Base-by-base conservation (phyloP, 2,329 filamentous ascomycete genomes). In the Paraphoma sp. region DNA sequence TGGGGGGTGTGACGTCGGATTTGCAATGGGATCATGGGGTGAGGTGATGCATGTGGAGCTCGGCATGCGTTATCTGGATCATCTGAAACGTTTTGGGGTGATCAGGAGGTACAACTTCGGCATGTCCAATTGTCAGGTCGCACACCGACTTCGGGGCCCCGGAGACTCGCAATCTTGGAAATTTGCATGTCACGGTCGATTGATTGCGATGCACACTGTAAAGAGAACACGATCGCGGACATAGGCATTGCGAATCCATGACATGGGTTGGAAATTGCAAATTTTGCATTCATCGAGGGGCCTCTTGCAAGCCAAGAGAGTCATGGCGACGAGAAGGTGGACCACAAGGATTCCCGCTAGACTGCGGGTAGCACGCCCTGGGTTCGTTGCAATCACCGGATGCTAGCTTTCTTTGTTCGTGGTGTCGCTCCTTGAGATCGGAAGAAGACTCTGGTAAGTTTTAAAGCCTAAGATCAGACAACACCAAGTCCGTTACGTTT, bases 211-310 rank as follows among this genome's bases (percentile, higher is more conserved):
- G 14, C 33, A 10, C 10, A 3, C 33, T 36, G 33, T 14, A 36
- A 36, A 36, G 33, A 14, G 33, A 36, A 36, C 33, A 14, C 33
- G 36, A 31, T 28, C 16, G 36, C 29, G 48, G 42, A 31, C 12
- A 16, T n/a, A 10, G 33, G 10, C 10, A 36, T 3, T 7, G 10
- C 9, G 33, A 28, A 30, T n/a, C 38, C 16, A 29, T 28, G 42
- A 42, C 48, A 51, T 42, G 58, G 54, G 45, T 29, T 10, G 51
- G 44, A 60, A 38, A 61, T 58, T 61, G 55, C 48, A 40, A 48
- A 56, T 51, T 45, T 51, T 49, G 16, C 51, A n/a, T 48, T 30
- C 45, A 41, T 33, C 50, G 45, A 40, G 40, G 40, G 33, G 18
- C 47, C 31, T 49, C 38, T 49, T 29, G 11, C n/a, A 41, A 4